Evolutionary conservation across 495 filamentous ascomycete genomes (phyloP), one percentile per base, ranked within the genome.

Genomic region (Recurvomyces mirabilis): DNA sequence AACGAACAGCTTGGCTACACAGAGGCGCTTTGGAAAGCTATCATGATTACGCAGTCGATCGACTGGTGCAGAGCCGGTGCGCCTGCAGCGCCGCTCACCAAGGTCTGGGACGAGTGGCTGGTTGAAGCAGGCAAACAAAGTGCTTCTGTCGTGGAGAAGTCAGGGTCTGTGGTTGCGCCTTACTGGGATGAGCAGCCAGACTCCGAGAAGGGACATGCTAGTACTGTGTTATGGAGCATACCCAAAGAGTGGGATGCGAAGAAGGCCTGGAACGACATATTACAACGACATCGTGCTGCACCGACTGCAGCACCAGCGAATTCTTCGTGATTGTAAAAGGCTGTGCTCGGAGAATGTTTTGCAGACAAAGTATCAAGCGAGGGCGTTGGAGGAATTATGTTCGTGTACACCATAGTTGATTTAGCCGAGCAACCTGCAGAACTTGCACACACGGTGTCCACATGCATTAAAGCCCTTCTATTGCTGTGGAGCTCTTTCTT

Each of bases 1-100:
- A 48, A 53, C n/a, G 43, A 52, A 18, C 56, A 57, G 33, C 19
- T 38, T 0, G 57, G 52, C 19, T 69, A 64, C 48, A 70, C 67
- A 0, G 51, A 58, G 17, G 67, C 67, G 2, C 57, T 70, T 7
- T 69, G 63, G 64, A 65, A 65, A 44, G 62, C 56, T 2, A 67
- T 70, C 35, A 50, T 66, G 5, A 46, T 68, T 4, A 60, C 63
- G 10, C 53, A 60, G 31, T 60, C 45, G 40, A 60, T 41, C 1
- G 50, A 60, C 4, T 70, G 67, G 67, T 57, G 64, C 0, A 28
- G 30, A 38, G 41, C 30, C 20, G 56, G 58, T 31, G 46, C 58
- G 23, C 33, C 33, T n/a, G 56, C 65, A 5, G 59, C 58, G 15
- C 67, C 67, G n/a, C 54, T 55, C 21, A 68, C 60, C 12, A 29